A percentile compares a stretch with the other conserved stretches of the same genome.
Evolutionary conservation across 495 filamentous ascomycete species (phyloP).

Genomic region (Neurospora sp.): DNA sequence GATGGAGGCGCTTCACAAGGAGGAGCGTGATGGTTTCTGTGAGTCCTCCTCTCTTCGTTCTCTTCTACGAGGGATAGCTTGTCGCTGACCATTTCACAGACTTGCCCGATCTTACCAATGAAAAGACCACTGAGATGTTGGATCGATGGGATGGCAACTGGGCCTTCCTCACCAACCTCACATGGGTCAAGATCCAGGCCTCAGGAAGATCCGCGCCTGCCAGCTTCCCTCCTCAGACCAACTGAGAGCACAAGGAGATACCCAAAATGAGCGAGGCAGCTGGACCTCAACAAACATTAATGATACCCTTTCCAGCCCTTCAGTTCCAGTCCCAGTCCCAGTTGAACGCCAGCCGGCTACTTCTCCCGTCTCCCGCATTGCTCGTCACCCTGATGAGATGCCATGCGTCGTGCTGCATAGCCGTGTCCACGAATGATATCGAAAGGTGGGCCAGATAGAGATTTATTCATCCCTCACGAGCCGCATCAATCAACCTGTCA

Average conservation of each 20-base stretch:
- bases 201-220: conserved; percentile 46
- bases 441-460: neutral
- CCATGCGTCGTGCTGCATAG: neutral
- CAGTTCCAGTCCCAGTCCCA: neutral
- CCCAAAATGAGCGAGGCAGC: neutral
- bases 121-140: conserved; percentile 34
- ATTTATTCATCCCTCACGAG: neutral
- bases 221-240: conserved; percentile 52
- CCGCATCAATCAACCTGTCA: neutral
- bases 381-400: neutral
- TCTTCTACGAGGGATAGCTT: neutral
- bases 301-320: conserved; percentile 7
- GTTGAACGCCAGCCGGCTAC: neutral
- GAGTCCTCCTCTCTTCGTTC: conserved; percentile 13
- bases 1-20: conserved; percentile 60
- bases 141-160: conserved; percentile 43
- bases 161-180: conserved; percentile 42
- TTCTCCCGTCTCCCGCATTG: neutral
- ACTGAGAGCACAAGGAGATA: conserved; percentile 6
- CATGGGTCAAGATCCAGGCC: conserved; percentile 50
- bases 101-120: conserved; percentile 39
- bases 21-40: conserved; percentile 78
- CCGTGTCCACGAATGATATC: neutral
- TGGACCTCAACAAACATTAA: conserved; percentile 2
- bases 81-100: conserved; percentile 25